Base-by-base conservation (phyloP, 2,329 filamentous ascomycete species). In the Pyrenophora graminea region DNA sequence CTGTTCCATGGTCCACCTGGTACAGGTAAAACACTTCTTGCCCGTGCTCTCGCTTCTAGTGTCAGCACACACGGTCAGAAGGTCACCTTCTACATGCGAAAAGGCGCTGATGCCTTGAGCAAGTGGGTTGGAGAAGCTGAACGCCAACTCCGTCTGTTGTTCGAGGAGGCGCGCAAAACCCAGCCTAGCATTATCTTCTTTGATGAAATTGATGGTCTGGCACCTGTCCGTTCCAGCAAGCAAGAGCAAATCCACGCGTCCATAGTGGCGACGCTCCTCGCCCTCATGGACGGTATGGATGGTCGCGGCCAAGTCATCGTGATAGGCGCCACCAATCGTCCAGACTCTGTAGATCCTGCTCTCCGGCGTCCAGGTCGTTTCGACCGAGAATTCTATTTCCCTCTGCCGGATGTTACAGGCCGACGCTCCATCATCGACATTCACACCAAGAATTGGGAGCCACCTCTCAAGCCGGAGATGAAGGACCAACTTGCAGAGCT, bases 161-260 rank as follows among this genome's bases (percentile, higher is more conserved):
- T 99, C 59, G 94, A 97, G 65, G 94, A 99, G 74, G 94, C 94
- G 13, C 84, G 93, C 55, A 94, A 91, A 72, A 97, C 89, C 1
- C 94, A 99, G 68, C 94, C 94, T 0, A 97, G 93, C 72, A 99
- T 99, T 74, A 99, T 99, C 72, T 99, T 99, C 79, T 97, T 99
- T 64, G 94, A 99, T 71, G 94, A 99, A 73, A 99, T 99, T 62
- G 94, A 99, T 76, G 94, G 94, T 48, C 81, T 99, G 58, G 94
- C 94, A 2, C 95, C 94, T 44, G 94, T 97, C 30, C 85, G 94
- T 63, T 97, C 94, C 10, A 97, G 93, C 75, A 97, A 97, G 73
- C 93, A 97, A 76, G 94, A 99, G 71, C 94, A 99, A 75, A 97
- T 97, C 53, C 94, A 99, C 74, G 91, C 94, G 5, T 97, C 93